Percentiles rank a stretch among this genome's conserved stretches.
Evolutionary conservation across 345 rosid genomes (phyloP).

Genomic region (Anastatica hierochuntica): DNA sequence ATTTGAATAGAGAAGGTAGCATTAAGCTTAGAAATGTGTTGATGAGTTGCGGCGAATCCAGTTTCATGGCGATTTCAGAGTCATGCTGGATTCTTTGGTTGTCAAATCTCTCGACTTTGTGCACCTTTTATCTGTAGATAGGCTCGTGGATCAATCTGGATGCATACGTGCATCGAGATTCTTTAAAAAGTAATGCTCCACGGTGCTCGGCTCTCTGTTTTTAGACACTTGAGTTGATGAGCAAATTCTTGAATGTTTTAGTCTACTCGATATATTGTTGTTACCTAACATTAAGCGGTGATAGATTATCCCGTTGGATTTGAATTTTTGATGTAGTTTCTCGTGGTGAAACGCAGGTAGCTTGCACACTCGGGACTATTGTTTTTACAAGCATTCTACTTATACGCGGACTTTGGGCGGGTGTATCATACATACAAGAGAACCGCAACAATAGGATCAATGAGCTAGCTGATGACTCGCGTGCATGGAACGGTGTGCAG

Average conservation of each 20-base stretch:
- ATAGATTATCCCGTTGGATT: not conserved
- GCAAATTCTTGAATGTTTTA: no score
- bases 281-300: no score
- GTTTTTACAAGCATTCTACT: conserved; percentile 30
- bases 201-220: no score
- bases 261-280: no score
- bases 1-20: not conserved
- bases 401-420: conserved; percentile 31
- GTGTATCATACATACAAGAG: conserved; percentile 29
- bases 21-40: not conserved
- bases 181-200: no score
- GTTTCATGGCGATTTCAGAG: no score
- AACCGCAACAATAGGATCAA: conserved; percentile 26
- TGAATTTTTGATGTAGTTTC: not conserved
- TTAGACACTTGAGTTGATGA: no score
- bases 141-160: no score
- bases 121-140: no score
- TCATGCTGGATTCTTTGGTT: no score
- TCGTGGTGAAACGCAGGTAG: conserved; percentile 16
- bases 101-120: no score
- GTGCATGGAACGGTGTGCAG: conserved; percentile 26
- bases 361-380: conserved; percentile 26
- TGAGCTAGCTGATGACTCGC: conserved; percentile 25
- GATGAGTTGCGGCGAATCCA: not conserved
- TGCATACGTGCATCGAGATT: no score